phyloP scores from a whole-genome alignment of 2,329 filamentous ascomycete species.

The Fusarium protoensiforme region DNA sequence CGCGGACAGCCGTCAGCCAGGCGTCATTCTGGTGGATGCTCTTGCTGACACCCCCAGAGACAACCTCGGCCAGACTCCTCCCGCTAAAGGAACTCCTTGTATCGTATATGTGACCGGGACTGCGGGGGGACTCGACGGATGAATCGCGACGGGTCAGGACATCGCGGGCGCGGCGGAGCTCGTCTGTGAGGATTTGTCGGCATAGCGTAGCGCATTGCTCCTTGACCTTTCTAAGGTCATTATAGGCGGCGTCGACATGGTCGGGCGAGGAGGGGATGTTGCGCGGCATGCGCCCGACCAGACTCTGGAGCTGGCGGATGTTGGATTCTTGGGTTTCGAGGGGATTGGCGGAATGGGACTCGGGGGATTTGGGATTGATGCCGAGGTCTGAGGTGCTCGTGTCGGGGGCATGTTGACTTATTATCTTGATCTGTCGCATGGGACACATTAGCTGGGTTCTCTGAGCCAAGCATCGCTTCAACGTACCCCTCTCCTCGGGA shows the following conservation, averaged over 20 bases:
- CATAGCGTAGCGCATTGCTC: slow-evolving; percentile 56
- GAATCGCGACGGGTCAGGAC: slow-evolving; percentile 42
- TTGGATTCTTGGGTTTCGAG: slow-evolving; percentile 47
- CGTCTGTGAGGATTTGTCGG: slow-evolving; percentile 53
- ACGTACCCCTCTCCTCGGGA: slow-evolving; percentile 24
- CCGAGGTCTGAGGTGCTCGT: slow-evolving; percentile 43
- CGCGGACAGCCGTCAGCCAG: slow-evolving; percentile 54
- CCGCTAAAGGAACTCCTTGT: slow-evolving; percentile 53
- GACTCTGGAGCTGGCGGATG: slow-evolving; percentile 49
- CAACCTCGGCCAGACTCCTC: slow-evolving; percentile 48
- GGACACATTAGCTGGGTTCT: background rate
- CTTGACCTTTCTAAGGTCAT: slow-evolving; percentile 55
- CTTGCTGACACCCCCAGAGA: slow-evolving; percentile 40
- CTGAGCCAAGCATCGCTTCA: background rate
- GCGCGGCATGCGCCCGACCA: slow-evolving; percentile 50
- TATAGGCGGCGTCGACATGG: slow-evolving; percentile 57
- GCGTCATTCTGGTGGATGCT: slow-evolving; percentile 43
- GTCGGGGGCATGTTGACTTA: slow-evolving; percentile 34
- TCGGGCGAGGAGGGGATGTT: slow-evolving; percentile 46
- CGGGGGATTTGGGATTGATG: slow-evolving; percentile 37
- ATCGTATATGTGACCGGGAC: slow-evolving; percentile 45
- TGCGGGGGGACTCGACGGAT: slow-evolving; percentile 46
- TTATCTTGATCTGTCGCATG: slow-evolving; percentile 1
- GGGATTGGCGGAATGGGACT: slow-evolving; percentile 38
- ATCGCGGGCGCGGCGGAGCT: slow-evolving; percentile 46